Conservation (phyloP, 148 eudicot species). For the Chenopodium formosanum region DNA sequence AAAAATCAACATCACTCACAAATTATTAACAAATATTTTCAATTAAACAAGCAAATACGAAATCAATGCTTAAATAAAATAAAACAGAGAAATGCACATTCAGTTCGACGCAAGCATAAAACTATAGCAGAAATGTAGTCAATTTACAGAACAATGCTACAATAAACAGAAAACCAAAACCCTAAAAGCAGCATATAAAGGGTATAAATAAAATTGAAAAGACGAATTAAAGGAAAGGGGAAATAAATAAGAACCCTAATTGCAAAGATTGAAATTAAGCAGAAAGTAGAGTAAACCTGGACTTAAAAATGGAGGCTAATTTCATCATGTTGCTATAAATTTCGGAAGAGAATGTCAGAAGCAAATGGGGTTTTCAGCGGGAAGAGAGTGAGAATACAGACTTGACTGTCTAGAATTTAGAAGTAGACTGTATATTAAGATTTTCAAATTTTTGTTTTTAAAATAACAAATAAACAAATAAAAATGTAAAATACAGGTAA, state of each 20-base stretch:
- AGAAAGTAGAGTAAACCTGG: constrained; percentile 13
- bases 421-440: no score
- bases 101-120: neutral
- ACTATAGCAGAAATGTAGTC: neutral
- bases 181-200: neutral
- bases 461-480: no score
- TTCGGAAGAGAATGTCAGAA: neutral
- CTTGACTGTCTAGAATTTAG: no score
- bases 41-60: neutral
- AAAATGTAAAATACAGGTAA: no score
- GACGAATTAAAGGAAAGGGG: no score
- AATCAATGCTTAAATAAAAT: neutral
- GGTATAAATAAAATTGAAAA: neutral
- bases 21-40: neutral
- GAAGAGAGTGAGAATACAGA: neutral
- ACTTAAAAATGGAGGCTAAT: constrained; percentile 15
- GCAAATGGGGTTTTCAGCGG: constrained; percentile 4
- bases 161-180: neutral
- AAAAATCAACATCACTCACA: neutral
- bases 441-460: no score
- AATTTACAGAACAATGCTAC: neutral
- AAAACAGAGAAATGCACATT: neutral
- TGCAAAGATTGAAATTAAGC: neutral
- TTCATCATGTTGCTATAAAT: constrained; percentile 17
- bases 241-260: constrained; percentile 8